A percentile compares a stretch with the other conserved stretches of the same genome.
phyloP scores from a whole-genome alignment of 306 rosid species.

The Dryas drummondii region DNA sequence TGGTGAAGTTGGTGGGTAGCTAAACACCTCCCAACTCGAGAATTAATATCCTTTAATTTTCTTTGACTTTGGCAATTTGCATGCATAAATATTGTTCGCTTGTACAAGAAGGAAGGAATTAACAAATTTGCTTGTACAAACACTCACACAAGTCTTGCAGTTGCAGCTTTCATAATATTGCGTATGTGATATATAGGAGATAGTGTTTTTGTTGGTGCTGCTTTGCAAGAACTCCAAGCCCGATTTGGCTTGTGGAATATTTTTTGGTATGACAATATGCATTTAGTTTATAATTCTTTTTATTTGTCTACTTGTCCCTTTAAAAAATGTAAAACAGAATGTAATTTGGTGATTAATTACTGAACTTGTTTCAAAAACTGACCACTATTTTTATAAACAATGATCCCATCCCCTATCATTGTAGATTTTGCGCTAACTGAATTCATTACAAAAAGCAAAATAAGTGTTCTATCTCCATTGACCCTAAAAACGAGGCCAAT shows the following conservation, averaged over 20 bases:
- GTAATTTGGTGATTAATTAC: too few relatives aligned
- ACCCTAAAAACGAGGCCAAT: not conserved
- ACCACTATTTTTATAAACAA: too few relatives aligned
- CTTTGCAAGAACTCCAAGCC: too few relatives aligned
- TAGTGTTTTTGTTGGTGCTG: too few relatives aligned
- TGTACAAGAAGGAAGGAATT: not conserved
- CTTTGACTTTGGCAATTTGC: not conserved
- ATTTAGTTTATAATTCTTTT: too few relatives aligned
- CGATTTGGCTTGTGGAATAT: too few relatives aligned
- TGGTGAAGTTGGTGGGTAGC: constrained; percentile 40
- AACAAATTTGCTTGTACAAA: not conserved
- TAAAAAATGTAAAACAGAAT: too few relatives aligned
- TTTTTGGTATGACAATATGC: too few relatives aligned
- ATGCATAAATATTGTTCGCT: not conserved
- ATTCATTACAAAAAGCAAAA: not conserved
- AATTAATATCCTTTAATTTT: not conserved
- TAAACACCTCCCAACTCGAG: constrained; percentile 47
- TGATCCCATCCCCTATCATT: too few relatives aligned
- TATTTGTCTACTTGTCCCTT: too few relatives aligned
- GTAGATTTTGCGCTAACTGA: too few relatives aligned
- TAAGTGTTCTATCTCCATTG: not conserved
- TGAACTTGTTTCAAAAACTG: too few relatives aligned
- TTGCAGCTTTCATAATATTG: not conserved
- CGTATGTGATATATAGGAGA: not conserved
- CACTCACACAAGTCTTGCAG: not conserved